Base-by-base conservation (phyloP, 495 filamentous ascomycete species). In the Neurospora hispaniola region DNA sequence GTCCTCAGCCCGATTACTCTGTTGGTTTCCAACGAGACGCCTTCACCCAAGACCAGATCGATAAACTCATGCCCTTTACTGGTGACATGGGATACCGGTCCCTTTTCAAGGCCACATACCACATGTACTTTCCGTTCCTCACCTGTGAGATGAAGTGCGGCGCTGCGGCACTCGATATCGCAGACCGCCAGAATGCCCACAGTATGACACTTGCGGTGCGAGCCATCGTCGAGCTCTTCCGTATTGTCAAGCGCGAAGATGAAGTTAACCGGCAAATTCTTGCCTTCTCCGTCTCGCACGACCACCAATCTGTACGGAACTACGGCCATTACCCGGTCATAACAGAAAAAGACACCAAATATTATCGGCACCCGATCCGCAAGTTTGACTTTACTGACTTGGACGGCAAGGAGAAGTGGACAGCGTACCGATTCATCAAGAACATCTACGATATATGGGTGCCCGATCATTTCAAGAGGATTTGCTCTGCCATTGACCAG, bases 11-110 rank as follows among this genome's bases (percentile, higher is more conserved):
- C 18, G 69, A 75, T 72, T 75, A 75, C 74, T 77, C 81, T n/a
- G 75, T 84, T 8, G 82, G 82, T 8, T 86, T 85, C 72, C 69
- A 69, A 71, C 75, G 79, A 77, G 76, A 77, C 23, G 81, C 80
- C 73, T 86, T 86, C 46, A 84, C 77, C 4, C 59, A 82, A 0
- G 75, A 81, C 27, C 83, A 85, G 72, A 80, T 85, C 4, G 42
- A 75, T 39, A 85, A 81, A 76, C 75, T 86, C 3, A 42, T 73
- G 59, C 80, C 82, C 5, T 80, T 84, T 16, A 71, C 84, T 71
- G 71, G 71, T 38, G 80, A 81, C 69, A 12, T 18, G 20, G 38
- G 39, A 40, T 42, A 75, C 68, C 66, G 71, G 27, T 75, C 73
- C 4, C 42, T 71, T 42, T 74, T 74, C 38, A 74, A 72, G 44